phyloP scores from a whole-genome alignment of 2,329 filamentous ascomycete species.

The Paraphaeosphaeria minitans region DNA sequence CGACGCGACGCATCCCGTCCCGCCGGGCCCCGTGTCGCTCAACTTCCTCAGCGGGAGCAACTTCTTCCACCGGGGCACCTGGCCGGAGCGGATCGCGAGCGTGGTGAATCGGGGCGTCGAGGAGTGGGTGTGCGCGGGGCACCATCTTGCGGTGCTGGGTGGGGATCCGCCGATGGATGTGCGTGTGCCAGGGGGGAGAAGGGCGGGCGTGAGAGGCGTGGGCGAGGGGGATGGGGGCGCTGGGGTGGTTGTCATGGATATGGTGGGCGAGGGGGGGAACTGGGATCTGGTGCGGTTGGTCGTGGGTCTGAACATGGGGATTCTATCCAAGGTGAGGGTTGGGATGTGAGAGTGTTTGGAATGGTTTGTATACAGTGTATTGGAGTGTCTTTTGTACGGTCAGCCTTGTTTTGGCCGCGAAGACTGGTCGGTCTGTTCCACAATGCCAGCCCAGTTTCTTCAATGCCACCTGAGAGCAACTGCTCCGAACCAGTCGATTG shows the following conservation, averaged over 20 bases:
- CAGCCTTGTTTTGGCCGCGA: too few species aligned
- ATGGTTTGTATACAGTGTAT: neutral
- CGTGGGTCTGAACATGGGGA: slow-evolving; percentile 84
- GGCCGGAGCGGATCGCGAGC: slow-evolving; percentile 89
- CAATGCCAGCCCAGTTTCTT: too few species aligned
- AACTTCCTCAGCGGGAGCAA: slow-evolving; percentile 93
- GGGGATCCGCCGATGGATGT: slow-evolving; percentile 16
- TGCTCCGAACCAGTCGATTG: too few species aligned
- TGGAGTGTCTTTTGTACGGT: too few species aligned
- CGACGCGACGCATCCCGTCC: slow-evolving; percentile 48
- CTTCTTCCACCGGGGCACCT: slow-evolving; percentile 90
- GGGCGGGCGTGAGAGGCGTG: slow-evolving; percentile 50
- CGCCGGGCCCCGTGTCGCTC: slow-evolving; percentile 72
- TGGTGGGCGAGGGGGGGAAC: slow-evolving; percentile 83
- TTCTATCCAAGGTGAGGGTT: slow-evolving; percentile 33
- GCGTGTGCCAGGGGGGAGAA: slow-evolving; percentile 24
- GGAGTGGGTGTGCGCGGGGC: slow-evolving; percentile 61
- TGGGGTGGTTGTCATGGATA: slow-evolving; percentile 90
- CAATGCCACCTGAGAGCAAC: too few species aligned
- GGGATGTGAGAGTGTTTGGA: neutral
- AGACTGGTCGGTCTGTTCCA: too few species aligned
- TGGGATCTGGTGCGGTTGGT: slow-evolving; percentile 90
- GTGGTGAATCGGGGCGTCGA: slow-evolving; percentile 81
- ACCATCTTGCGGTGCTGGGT: slow-evolving; percentile 45
- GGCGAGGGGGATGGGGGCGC: slow-evolving; percentile 70